Conservation (phyloP, 164 flowering plant genomes). For the Amborella trichopoda region DNA sequence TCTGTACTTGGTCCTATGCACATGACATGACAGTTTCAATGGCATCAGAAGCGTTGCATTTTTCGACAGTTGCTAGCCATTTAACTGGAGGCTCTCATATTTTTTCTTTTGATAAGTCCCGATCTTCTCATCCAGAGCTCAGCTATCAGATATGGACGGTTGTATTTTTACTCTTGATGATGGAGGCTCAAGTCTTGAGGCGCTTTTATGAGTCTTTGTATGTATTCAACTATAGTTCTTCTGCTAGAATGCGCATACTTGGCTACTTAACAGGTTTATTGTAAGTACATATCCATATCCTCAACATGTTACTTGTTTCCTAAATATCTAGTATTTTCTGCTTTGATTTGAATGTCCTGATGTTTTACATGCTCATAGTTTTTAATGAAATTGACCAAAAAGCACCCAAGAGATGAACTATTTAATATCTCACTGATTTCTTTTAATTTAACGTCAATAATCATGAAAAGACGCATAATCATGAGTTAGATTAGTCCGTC, state of each 20-base stretch:
- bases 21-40: conserved; percentile 21
- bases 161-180: conserved; percentile 63
- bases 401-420: too few species aligned
- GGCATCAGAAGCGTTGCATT: conserved; percentile 25
- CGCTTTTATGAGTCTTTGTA: conserved; percentile 68
- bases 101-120: conserved; percentile 30
- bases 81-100: conserved; percentile 58
- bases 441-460: too few species aligned
- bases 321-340: too few species aligned
- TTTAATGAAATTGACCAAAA: too few species aligned
- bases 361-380: too few species aligned
- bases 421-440: too few species aligned
- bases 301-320: not conserved
- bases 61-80: conserved; percentile 39
- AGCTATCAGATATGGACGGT: conserved; percentile 39
- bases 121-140: conserved; percentile 15
- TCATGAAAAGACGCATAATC: too few species aligned
- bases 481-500: too few species aligned
- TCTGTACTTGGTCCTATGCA: conserved; percentile 60
- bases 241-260: conserved; percentile 81
- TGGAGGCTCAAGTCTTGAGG: conserved; percentile 84
- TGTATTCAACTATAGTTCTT: conserved; percentile 67
- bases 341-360: too few species aligned
- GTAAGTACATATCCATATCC: conserved; percentile 35
- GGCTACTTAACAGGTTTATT: conserved; percentile 79